These are phyloP conservation scores for Scytalidium sp. DNA, from an alignment of 2,329 filamentous ascomycete genomes.

Conservation along the genomic window DNA sequence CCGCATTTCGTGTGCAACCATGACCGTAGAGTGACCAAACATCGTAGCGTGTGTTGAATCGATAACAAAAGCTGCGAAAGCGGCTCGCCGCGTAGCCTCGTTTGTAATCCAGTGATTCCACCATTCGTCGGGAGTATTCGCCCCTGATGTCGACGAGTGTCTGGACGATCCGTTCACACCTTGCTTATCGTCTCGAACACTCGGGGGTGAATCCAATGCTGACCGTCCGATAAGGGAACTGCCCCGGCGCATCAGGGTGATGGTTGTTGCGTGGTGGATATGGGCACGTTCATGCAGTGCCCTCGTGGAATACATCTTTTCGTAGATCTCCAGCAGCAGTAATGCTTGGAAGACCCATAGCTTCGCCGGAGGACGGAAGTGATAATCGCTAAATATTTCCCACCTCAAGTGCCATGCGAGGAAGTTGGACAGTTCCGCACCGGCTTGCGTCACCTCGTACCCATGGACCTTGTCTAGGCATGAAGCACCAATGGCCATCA, in stretches of 20 bases:
- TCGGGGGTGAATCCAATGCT: constrained; percentile 79
- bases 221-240: constrained; percentile 87
- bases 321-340: constrained; percentile 85
- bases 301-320: constrained; percentile 96
- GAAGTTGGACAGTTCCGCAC: constrained; percentile 84
- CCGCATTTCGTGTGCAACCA: constrained; percentile 95
- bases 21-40: constrained; percentile 95
- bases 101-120: constrained; percentile 97
- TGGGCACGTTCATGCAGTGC: constrained; percentile 91
- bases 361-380: constrained; percentile 89
- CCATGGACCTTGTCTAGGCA: constrained; percentile 83
- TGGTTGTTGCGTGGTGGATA: constrained; percentile 93
- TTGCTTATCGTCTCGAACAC: constrained; percentile 46
- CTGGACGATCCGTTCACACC: constrained; percentile 50
- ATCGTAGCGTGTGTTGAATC: constrained; percentile 97
- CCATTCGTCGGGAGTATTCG: constrained; percentile 78
- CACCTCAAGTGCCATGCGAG: constrained; percentile 90
- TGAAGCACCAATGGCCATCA: constrained; percentile 90
- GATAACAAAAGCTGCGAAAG: constrained; percentile 91
- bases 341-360: constrained; percentile 95
- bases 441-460: constrained; percentile 67
- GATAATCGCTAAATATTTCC: constrained; percentile 90
- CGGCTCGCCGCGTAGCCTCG: constrained; percentile 83
- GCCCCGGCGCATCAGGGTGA: constrained; percentile 92
- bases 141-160: constrained; percentile 60